A percentile compares a stretch with the other conserved stretches of the same genome.
These are phyloP conservation scores for Candolleomyces aberdarensis DNA, from an alignment of 768 basidiomycete genomes.

Conservation along the genomic window DNA sequence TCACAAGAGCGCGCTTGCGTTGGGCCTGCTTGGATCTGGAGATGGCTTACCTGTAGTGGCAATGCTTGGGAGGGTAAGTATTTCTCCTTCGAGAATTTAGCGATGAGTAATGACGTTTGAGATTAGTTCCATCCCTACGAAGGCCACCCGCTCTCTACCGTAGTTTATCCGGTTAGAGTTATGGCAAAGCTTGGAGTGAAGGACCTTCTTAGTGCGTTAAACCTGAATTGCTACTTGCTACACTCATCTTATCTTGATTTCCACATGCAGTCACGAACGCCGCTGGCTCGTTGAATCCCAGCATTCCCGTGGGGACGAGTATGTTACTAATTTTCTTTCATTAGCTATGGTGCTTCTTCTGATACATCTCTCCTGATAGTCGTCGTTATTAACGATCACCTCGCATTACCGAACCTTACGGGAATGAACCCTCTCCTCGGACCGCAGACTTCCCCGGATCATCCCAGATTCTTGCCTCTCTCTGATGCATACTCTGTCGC, in stretches of 20 bases:
- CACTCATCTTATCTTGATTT: neutral
- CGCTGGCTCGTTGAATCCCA: conserved; percentile 74
- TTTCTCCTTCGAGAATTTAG: neutral
- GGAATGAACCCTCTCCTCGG: conserved; percentile 82
- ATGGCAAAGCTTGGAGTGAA: conserved; percentile 77
- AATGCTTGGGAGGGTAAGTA: conserved; percentile 79
- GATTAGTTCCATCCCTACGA: conserved; percentile 82
- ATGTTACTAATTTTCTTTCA: conserved; percentile 19
- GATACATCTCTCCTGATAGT: conserved; percentile 42
- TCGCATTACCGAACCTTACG: conserved; percentile 74
- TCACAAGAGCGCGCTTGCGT: conserved; percentile 77
- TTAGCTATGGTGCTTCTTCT: conserved; percentile 5
- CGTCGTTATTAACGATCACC: conserved; percentile 80
- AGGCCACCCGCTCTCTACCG: conserved; percentile 66
- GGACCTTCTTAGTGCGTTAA: conserved; percentile 65
- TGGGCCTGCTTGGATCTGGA: conserved; percentile 67
- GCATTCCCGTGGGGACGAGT: conserved; percentile 80
- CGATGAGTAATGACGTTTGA: neutral
- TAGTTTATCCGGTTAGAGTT: conserved; percentile 75
- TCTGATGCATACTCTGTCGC: conserved; percentile 77
- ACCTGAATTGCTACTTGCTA: neutral
- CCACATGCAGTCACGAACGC: conserved; percentile 75
- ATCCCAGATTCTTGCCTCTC: conserved; percentile 78
- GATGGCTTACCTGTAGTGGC: conserved; percentile 78
- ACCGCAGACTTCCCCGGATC: conserved; percentile 51